A percentile compares a stretch with the other conserved stretches of the same genome.
phyloP scores from a whole-genome alignment of 139 green algal species.

The Chlorella vulgaris region DNA sequence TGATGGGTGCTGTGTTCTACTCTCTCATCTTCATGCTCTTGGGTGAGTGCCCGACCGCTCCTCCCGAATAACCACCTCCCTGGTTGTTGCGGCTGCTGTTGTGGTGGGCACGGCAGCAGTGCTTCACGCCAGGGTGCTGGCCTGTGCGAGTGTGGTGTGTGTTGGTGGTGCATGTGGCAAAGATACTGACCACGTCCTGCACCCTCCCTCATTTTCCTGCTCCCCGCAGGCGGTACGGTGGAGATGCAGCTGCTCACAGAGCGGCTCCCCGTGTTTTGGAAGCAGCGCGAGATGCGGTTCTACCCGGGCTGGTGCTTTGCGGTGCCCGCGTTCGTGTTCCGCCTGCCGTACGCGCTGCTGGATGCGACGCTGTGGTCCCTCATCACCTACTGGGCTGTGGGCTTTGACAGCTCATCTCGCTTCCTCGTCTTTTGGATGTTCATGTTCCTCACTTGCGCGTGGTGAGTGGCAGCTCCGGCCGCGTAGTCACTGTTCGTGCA shows the following conservation, averaged over 20 bases:
- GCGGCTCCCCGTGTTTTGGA: conserved; percentile 45
- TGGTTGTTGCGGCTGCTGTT: too few species aligned
- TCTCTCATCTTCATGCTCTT: conserved; percentile 23
- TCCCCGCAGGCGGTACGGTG: conserved; percentile 13
- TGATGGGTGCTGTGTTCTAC: conserved; percentile 31
- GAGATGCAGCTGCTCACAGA: conserved; percentile 39
- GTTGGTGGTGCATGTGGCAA: too few species aligned
- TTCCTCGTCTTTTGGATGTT: conserved; percentile 40
- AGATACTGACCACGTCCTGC: not conserved
- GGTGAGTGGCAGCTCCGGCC: too few species aligned
- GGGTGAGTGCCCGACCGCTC: not conserved
- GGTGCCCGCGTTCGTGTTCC: conserved; percentile 44
- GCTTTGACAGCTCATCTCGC: conserved; percentile 37
- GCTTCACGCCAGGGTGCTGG: too few species aligned
- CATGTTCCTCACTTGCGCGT: conserved; percentile 31
- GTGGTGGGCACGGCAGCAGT: too few species aligned
- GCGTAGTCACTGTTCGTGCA: too few species aligned
- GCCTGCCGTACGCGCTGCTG: conserved; percentile 44
- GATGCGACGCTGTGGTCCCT: conserved; percentile 37
- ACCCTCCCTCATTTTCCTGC: not conserved
- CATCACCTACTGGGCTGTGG: conserved; percentile 42
- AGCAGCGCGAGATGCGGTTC: conserved; percentile 45
- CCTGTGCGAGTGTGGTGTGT: too few species aligned
- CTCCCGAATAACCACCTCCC: too few species aligned
- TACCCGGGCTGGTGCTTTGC: conserved; percentile 45